phyloP scores from a whole-genome alignment of 2,329 filamentous ascomycete species.

The Aspergillus luchuensis region DNA sequence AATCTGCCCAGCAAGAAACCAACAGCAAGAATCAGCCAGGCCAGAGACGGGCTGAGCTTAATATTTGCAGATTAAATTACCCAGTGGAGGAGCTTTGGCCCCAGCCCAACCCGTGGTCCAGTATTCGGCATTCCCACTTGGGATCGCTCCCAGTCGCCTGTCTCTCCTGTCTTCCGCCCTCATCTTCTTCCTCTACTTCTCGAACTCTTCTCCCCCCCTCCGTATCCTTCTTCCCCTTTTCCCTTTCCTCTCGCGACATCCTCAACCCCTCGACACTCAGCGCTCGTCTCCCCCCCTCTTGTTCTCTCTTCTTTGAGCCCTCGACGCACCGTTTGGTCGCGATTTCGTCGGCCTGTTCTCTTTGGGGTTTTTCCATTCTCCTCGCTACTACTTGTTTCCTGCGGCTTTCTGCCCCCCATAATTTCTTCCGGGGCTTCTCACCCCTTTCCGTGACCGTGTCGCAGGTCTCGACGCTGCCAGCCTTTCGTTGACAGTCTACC shows the following conservation, averaged over 20 bases:
- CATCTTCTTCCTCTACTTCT: slow-evolving; percentile 16
- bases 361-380: slow-evolving; percentile 1
- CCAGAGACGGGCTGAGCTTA: slow-evolving; percentile 12
- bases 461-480: slow-evolving; percentile 38
- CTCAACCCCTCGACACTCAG: slow-evolving; percentile 12
- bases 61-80: slow-evolving; percentile 26
- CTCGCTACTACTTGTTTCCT: not conserved
- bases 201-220: slow-evolving; percentile 7
- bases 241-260: slow-evolving; percentile 6
- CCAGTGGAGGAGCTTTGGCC: slow-evolving; percentile 21
- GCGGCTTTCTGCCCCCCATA: slow-evolving; percentile 9
- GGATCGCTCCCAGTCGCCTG: slow-evolving; percentile 12
- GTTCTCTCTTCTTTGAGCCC: slow-evolving; percentile 15
- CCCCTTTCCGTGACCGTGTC: slow-evolving; percentile 30
- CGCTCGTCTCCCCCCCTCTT: slow-evolving; percentile 5
- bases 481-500: slow-evolving; percentile 36
- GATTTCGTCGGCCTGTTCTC: slow-evolving; percentile 12
- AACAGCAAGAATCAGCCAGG: not conserved
- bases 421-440: slow-evolving; percentile 10
- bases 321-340: slow-evolving; percentile 24
- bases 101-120: slow-evolving; percentile 26
- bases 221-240: slow-evolving; percentile 11
- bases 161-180: slow-evolving; percentile 21
- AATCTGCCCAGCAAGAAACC: too few species aligned
- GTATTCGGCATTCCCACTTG: slow-evolving; percentile 26